Conservation (phyloP, 2,329 filamentous ascomycete genomes). For the Didymella lethalis region DNA sequence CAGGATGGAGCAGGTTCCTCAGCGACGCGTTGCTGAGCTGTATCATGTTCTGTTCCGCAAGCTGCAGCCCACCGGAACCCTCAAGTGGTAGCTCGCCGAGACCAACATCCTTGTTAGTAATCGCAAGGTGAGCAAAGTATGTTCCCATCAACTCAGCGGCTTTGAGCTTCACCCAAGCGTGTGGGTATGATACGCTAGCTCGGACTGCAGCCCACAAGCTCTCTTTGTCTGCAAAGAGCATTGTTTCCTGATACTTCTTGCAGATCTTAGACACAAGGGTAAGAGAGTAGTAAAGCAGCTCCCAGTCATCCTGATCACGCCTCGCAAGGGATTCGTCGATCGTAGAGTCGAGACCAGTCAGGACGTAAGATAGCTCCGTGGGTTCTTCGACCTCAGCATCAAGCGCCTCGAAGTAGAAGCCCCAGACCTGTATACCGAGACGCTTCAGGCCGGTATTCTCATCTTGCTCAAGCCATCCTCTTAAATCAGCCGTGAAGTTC, state of each 20-base stretch:
- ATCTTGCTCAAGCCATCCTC: constrained; percentile 77
- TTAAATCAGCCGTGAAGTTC: constrained; percentile 74
- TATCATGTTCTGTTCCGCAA: constrained; percentile 71
- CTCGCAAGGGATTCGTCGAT: constrained; percentile 59
- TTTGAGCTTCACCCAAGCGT: constrained; percentile 77
- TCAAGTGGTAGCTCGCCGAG: constrained; percentile 67
- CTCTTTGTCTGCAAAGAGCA: constrained; percentile 67
- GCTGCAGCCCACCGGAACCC: constrained; percentile 74
- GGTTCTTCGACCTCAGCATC: constrained; percentile 61
- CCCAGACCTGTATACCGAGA: constrained; percentile 81
- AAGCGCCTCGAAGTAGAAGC: constrained; percentile 77
- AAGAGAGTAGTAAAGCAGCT: constrained; percentile 77
- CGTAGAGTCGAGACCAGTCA: constrained; percentile 60
- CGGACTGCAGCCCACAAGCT: constrained; percentile 76
- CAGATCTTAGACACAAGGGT: constrained; percentile 73
- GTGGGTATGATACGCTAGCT: constrained; percentile 73
- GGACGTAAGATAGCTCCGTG: constrained; percentile 71
- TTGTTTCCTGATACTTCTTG: constrained; percentile 68
- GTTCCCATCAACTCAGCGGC: constrained; percentile 76
- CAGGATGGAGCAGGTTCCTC: constrained; percentile 66
- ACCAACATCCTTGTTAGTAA: constrained; percentile 63
- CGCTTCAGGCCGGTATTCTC: constrained; percentile 75
- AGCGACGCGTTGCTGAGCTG: constrained; percentile 65
- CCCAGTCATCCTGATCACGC: constrained; percentile 68
- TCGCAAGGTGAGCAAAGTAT: constrained; percentile 83